These are phyloP conservation scores for Stephania yunnanensis DNA, from an alignment of 164 flowering plant genomes.

Conservation along the genomic window DNA sequence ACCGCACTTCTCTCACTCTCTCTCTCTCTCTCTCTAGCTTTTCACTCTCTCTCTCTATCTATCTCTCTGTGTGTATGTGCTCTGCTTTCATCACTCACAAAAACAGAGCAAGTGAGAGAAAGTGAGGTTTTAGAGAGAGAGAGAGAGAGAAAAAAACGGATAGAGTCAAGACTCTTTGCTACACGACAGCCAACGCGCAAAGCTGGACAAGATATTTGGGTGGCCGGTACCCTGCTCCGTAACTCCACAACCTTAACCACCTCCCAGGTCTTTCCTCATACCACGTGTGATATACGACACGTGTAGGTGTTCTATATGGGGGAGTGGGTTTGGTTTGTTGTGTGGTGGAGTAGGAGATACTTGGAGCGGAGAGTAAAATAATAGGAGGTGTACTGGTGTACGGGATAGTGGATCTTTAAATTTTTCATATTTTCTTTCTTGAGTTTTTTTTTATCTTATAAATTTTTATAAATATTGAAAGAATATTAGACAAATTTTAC, in stretches of 20 bases:
- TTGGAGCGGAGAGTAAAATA: slow-evolving; percentile 6
- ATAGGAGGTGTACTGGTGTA: slow-evolving; percentile 4
- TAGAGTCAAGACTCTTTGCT: background rate
- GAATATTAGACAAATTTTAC: too few species aligned
- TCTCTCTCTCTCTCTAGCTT: background rate
- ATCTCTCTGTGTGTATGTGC: background rate
- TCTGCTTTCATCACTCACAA: background rate
- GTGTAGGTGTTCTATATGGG: background rate
- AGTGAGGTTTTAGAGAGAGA: background rate
- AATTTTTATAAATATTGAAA: too few species aligned
- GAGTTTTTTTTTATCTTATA: too few species aligned
- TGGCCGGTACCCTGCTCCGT: background rate
- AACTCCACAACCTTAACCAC: background rate
- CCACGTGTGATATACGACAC: background rate
- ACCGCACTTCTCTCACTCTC: background rate
- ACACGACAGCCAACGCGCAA: background rate
- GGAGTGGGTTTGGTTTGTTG: background rate
- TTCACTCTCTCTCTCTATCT: background rate
- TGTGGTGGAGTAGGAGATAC: background rate
- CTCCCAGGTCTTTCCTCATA: background rate
- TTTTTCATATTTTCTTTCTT: background rate
- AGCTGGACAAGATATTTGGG: background rate
- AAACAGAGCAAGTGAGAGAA: slow-evolving; percentile 3
- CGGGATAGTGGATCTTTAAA: slow-evolving; percentile 12
- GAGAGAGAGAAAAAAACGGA: background rate